A percentile compares a stretch with the other conserved stretches of the same genome.
Evolutionary conservation across 352 stramenopile species (phyloP).

Genomic region (Phytophthora pluvialis): DNA sequence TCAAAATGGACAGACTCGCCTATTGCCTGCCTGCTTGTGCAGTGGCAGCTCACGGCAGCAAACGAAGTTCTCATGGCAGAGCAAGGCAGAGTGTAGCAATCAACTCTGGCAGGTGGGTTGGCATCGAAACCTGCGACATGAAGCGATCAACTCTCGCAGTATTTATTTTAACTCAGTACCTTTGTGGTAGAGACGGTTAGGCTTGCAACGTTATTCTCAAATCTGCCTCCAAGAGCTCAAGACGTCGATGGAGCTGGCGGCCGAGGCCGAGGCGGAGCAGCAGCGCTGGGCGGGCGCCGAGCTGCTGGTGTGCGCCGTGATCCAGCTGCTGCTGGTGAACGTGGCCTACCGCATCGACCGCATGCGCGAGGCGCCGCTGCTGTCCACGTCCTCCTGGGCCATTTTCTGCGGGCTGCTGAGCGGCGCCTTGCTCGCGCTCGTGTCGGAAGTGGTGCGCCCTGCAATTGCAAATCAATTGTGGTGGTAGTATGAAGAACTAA

Average conservation of each 20-base stretch:
- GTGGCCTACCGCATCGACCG: slow-evolving; percentile 72
- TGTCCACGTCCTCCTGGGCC: slow-evolving; percentile 72
- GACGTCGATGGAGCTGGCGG: slow-evolving; percentile 25
- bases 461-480: neutral
- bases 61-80: neutral
- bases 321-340: slow-evolving; percentile 69
- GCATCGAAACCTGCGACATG: neutral
- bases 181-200: slow-evolving; percentile 10
- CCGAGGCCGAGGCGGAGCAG: slow-evolving; percentile 34
- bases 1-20: too few relatives aligned
- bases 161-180: neutral
- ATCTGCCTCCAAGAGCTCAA: neutral
- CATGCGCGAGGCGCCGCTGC: slow-evolving; percentile 43
- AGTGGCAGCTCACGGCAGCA: too few relatives aligned
- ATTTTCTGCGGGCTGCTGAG: slow-evolving; percentile 67
- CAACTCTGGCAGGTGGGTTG: neutral
- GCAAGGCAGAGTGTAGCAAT: neutral
- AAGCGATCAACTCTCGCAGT: neutral
- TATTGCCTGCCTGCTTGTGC: too few relatives aligned
- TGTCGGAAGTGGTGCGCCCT: slow-evolving; percentile 46
- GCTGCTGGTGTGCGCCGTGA: slow-evolving; percentile 65
- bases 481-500: neutral
- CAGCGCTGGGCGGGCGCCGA: slow-evolving; percentile 63
- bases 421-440: slow-evolving; percentile 43
- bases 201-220: neutral